Conservation (phyloP, 768 basidiomycete species). For the Leucosporidium scottii region DNA sequence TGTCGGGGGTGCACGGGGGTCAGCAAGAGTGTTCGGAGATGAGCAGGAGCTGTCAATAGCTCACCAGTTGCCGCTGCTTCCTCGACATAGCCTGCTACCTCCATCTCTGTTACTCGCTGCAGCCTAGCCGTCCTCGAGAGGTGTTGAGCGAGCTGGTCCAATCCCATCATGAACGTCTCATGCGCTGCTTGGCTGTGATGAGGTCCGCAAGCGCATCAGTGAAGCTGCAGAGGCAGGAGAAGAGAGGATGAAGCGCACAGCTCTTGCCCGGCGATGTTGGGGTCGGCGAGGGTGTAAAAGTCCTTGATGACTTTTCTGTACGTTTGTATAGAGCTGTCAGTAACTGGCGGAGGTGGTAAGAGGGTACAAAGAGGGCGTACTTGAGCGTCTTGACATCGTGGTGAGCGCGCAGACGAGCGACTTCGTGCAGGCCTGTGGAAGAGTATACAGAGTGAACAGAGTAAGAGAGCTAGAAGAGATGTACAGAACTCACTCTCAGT, state of each 20-base stretch:
- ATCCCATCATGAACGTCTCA: slow-evolving; percentile 2
- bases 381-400: slow-evolving; percentile 19
- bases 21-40: too few species aligned
- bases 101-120: not conserved
- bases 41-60: not conserved
- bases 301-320: slow-evolving; percentile 18
- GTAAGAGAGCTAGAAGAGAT: too few species aligned
- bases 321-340: too few species aligned
- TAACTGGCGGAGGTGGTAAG: too few species aligned
- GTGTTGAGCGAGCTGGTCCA: slow-evolving; percentile 14
- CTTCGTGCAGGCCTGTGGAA: not conserved
- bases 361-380: not conserved
- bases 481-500: too few species aligned
- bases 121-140: slow-evolving; percentile 8
- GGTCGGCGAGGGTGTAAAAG: slow-evolving; percentile 18
- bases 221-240: too few species aligned
- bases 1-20: not conserved
- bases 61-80: slow-evolving; percentile 9
- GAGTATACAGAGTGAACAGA: too few species aligned
- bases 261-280: not conserved
- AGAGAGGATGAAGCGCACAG: slow-evolving; percentile 4
- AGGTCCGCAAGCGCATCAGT: not conserved
- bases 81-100: slow-evolving; percentile 3
- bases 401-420: slow-evolving; percentile 17
- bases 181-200: slow-evolving; percentile 14